Percentiles rank a stretch among this genome's conserved stretches.
Evolutionary conservation across 805 yeast genomes (phyloP).

Genomic region (Pichia heedii): DNA sequence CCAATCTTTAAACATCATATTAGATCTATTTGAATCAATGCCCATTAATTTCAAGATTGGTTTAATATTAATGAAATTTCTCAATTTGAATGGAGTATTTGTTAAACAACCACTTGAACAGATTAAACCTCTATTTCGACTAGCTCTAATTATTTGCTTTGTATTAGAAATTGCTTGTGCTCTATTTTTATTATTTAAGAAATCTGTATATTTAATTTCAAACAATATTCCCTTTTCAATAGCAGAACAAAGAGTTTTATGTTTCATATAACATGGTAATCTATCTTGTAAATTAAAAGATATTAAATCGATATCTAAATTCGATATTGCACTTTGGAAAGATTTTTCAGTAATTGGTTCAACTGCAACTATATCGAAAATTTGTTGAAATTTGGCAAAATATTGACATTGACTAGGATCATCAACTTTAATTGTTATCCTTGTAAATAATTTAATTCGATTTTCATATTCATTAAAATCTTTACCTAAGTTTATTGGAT

Average conservation of each 20-base stretch:
- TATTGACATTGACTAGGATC: constrained; percentile 73
- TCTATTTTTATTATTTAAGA: constrained; percentile 35
- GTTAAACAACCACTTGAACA: constrained; percentile 65
- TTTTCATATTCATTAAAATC: constrained; percentile 28
- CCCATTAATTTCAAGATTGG: constrained; percentile 65
- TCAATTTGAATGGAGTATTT: constrained; percentile 37
- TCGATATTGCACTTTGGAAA: constrained; percentile 61
- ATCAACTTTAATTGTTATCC: constrained; percentile 68
- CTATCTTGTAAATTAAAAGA: constrained; percentile 59
- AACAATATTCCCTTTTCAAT: constrained; percentile 73
- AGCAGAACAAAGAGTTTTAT: constrained; percentile 78
- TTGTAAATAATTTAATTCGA: constrained; percentile 43
- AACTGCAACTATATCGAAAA: constrained; percentile 75
- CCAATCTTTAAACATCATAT: constrained; percentile 46
- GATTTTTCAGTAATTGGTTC: constrained; percentile 76
- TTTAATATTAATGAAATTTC: constrained; percentile 61
- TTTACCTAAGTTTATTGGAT: constrained; percentile 33
- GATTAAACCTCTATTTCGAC: constrained; percentile 72
- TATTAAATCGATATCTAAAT: constrained; percentile 73
- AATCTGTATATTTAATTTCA: constrained; percentile 62
- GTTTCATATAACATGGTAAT: constrained; percentile 70
- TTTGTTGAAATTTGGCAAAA: constrained; percentile 32
- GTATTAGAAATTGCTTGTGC: constrained; percentile 63
- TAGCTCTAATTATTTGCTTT: constrained; percentile 67
- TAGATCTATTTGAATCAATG: constrained; percentile 52